Conservation (phyloP, 163 green algal species). For the Prototheca wickerhamii region DNA sequence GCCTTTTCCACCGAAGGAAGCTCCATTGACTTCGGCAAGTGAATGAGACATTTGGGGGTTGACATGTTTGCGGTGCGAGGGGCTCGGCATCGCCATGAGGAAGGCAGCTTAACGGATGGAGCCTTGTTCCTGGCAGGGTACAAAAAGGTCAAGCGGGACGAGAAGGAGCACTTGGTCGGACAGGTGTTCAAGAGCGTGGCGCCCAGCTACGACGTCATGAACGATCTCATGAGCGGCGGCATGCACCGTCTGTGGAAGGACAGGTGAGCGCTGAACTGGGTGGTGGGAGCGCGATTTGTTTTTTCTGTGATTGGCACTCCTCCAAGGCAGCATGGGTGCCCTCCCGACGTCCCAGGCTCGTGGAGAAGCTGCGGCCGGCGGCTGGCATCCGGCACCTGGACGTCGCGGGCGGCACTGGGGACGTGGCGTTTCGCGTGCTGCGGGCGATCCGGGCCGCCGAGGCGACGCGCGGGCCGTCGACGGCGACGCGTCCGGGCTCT, state of each 20-base stretch:
- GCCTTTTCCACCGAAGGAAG: no score
- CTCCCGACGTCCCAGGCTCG: constrained; percentile 49
- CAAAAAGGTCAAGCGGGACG: constrained; percentile 20
- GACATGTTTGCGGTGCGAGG: no score
- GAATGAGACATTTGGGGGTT: no score
- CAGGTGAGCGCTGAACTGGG: constrained; percentile 15
- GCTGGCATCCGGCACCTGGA: constrained; percentile 87
- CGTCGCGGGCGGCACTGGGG: constrained; percentile 94
- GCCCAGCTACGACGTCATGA: constrained; percentile 95
- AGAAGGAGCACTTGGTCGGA: constrained; percentile 50
- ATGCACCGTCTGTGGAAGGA: constrained; percentile 92
- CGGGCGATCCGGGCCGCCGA: constrained; percentile 49
- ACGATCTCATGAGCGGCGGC: constrained; percentile 96
- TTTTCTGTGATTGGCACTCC: no score
- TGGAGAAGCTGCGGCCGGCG: constrained; percentile 68
- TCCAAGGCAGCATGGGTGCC: no score
- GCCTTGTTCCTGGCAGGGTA: no score
- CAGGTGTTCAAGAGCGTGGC: constrained; percentile 91
- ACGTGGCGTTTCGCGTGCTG: constrained; percentile 88
- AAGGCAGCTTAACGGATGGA: no score
- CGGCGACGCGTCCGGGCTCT: constrained; percentile 14
- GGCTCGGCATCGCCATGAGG: no score
- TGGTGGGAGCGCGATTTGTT: not conserved
- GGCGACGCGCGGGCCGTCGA: constrained; percentile 4
- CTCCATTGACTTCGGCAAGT: no score